A percentile compares a stretch with the other conserved stretches of the same genome.
These are phyloP conservation scores for Neurospora cerealis DNA, from an alignment of 495 filamentous ascomycete genomes.

Conservation along the genomic window DNA sequence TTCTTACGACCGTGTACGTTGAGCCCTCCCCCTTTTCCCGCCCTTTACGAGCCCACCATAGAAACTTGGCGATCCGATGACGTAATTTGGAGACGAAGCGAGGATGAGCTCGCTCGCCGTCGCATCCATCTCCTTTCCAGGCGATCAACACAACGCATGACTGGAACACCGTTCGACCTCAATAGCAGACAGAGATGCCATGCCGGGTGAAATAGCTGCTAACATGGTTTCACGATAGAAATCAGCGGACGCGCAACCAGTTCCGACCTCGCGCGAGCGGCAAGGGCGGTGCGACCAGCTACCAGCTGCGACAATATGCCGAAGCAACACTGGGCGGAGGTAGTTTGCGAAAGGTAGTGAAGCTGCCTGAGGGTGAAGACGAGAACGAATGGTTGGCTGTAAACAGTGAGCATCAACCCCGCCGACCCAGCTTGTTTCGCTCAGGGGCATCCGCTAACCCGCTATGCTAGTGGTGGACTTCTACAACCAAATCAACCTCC, in stretches of 20 bases:
- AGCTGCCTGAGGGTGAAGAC: constrained; percentile 93
- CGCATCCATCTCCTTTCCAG: background rate
- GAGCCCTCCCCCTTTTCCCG: background rate
- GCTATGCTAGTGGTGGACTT: constrained; percentile 78
- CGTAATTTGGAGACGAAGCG: background rate
- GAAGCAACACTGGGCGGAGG: constrained; percentile 94
- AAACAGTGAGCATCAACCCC: constrained; percentile 51
- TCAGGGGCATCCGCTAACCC: constrained; percentile 4
- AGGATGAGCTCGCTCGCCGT: background rate
- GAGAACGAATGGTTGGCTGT: constrained; percentile 96
- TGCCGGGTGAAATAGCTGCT: constrained; percentile 1
- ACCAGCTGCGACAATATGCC: constrained; percentile 94
- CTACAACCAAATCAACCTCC: constrained; percentile 98
- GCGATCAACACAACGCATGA: background rate
- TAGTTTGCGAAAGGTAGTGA: constrained; percentile 90
- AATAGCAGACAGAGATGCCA: background rate
- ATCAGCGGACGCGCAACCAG: constrained; percentile 77
- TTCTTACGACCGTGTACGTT: constrained; percentile 29
- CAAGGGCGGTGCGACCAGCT: constrained; percentile 80
- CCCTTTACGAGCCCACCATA: background rate
- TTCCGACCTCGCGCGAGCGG: constrained; percentile 84
- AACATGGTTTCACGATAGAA: constrained; percentile 41
- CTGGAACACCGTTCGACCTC: background rate
- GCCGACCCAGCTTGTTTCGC: background rate
- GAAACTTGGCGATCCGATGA: constrained; percentile 3